Evolutionary conservation across 345 rosid genomes (phyloP).

Genomic region (Eucalyptus tenuipes): DNA sequence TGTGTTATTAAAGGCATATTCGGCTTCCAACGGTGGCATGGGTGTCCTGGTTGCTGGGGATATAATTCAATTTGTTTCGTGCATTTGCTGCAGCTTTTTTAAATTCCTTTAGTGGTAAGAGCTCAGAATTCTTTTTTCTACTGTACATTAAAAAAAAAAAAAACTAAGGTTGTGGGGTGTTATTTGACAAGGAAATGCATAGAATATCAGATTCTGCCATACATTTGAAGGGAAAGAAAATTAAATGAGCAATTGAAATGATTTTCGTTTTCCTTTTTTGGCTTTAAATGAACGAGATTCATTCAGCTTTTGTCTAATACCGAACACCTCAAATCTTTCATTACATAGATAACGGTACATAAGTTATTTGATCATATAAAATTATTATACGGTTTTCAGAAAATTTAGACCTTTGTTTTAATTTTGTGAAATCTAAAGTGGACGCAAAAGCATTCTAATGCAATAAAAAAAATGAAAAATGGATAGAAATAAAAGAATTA

Average conservation of each 20-base stretch:
- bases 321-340: not conserved
- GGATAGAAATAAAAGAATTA: not conserved
- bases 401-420: not conserved
- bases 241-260: not conserved
- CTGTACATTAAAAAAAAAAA: not conserved
- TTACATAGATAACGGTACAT: not conserved
- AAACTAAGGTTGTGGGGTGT: not conserved
- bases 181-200: not conserved
- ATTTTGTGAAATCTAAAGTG: not conserved
- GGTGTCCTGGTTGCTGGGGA: not conserved
- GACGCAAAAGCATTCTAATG: not conserved
- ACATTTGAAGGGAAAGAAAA: not conserved
- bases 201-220: not conserved
- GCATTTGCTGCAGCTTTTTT: not conserved
- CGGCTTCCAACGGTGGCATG: not conserved
- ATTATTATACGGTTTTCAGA: not conserved
- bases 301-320: not conserved
- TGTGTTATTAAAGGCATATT: not conserved
- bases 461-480: not conserved
- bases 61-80: not conserved
- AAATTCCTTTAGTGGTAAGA: not conserved
- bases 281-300: not conserved
- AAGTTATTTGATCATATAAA: not conserved
- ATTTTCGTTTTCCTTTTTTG: not conserved
- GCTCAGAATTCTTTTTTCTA: not conserved